Conservation (phyloP, 2,329 filamentous ascomycete species). For the Aureobasidium vineae region DNA sequence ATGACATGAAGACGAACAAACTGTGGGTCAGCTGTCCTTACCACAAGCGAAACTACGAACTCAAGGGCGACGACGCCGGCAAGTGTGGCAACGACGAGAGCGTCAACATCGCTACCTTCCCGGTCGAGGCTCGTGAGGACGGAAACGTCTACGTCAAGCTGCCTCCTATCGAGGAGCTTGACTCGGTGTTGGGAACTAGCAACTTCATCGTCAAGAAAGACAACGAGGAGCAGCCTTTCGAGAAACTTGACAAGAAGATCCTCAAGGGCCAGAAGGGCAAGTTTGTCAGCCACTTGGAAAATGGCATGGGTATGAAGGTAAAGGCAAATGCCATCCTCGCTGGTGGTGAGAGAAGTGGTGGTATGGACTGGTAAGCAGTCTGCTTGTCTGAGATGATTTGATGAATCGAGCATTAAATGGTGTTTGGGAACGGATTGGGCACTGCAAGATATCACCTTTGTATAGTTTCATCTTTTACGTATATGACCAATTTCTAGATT, state of each 20-base stretch:
- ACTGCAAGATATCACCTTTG: slow-evolving; percentile 9
- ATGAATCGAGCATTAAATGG: slow-evolving; percentile 21
- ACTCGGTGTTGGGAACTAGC: slow-evolving; percentile 71
- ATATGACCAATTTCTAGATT: not conserved
- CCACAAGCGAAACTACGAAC: slow-evolving; percentile 87
- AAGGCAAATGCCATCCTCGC: slow-evolving; percentile 48
- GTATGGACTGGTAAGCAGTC: slow-evolving; percentile 46
- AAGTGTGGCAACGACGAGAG: slow-evolving; percentile 70
- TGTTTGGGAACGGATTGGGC: not conserved
- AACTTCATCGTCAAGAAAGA: slow-evolving; percentile 76
- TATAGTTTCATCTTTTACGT: not conserved
- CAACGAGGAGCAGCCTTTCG: slow-evolving; percentile 60
- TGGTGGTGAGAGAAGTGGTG: slow-evolving; percentile 46
- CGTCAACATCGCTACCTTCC: slow-evolving; percentile 80
- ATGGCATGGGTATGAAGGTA: slow-evolving; percentile 45
- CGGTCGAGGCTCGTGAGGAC: slow-evolving; percentile 70
- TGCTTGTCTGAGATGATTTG: slow-evolving; percentile 4
- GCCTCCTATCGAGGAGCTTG: slow-evolving; percentile 76
- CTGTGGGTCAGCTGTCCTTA: slow-evolving; percentile 86
- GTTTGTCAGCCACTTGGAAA: slow-evolving; percentile 46
- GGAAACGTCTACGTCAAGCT: slow-evolving; percentile 77
- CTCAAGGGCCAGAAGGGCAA: slow-evolving; percentile 55
- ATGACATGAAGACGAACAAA: slow-evolving; percentile 57
- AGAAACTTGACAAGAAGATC: slow-evolving; percentile 56
- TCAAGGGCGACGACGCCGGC: slow-evolving; percentile 64